Base-by-base conservation (phyloP, 768 basidiomycete species). In the Boletus rex-veris region DNA sequence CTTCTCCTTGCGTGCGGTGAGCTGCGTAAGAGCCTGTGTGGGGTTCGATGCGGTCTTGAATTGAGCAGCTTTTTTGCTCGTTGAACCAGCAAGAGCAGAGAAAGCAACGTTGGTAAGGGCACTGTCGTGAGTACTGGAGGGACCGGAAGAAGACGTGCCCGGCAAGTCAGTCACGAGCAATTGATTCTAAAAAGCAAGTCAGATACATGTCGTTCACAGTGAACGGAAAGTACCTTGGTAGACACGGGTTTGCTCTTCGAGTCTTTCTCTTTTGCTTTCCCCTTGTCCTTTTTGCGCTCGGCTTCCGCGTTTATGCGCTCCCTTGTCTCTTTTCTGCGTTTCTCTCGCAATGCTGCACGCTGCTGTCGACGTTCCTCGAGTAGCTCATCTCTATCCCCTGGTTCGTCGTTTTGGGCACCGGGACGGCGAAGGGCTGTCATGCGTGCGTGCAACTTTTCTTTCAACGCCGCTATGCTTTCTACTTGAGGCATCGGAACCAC, bases 341-440 rank as follows among this genome's bases (percentile, higher is more conserved):
- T 80, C 71, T 98, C 95, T 19, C 94, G 79, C 78, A 97, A 77
- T 33, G 86, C 83, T 0, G 87, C 94, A 5, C 92, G 76, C 63
- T 90, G 85, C 60, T 72, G 71, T 56, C 93, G 74, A 49, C 89
- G 77, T 69, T 92, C 89, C 64, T 92, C 89, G 48, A 98, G 68
- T 43, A 98, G 68, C 56, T 85, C 91, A 64, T 98, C 94, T 65
- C 81, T 84, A 64, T 86, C 85, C 7, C 77, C 80, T 10, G 82
- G 75, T 62, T 81, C 80, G 49, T 59, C 63, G 19, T 54, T 52
- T 44, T 60, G 60, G 26, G 50, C 64, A 11, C 73, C 71, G 16
- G 78, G 74, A 31, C 75, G 74, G 45, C 86, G 80, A n/a, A 92
- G 74, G n/a, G 76, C 63, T 5, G 81, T 81, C 73, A 93, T 92